phyloP scores from a whole-genome alignment of 768 basidiomycete genomes.

The Lepiota venenata region DNA sequence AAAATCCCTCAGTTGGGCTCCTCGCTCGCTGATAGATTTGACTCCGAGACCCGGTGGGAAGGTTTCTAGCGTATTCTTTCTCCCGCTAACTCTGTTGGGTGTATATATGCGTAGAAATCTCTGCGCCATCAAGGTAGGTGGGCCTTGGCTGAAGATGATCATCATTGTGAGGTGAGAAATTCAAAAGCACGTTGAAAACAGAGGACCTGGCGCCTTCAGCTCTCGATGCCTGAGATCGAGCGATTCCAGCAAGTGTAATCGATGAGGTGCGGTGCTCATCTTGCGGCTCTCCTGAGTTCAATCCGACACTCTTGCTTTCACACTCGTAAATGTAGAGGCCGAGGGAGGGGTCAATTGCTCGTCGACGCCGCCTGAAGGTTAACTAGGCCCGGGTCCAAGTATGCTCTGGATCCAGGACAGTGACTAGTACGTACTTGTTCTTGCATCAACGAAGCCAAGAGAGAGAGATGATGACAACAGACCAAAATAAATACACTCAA shows the following conservation, averaged over 20 bases:
- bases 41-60: background rate
- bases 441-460: background rate
- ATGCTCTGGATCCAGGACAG: background rate
- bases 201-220: background rate
- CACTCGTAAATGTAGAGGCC: conserved; percentile 28
- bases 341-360: conserved; percentile 37
- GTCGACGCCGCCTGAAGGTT: conserved; percentile 23
- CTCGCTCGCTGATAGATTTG: too few species aligned
- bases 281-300: background rate
- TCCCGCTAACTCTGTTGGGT: background rate
- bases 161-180: background rate
- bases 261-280: background rate
- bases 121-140: background rate
- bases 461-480: background rate
- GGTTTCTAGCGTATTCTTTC: background rate
- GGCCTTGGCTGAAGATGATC: background rate
- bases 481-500: too few species aligned
- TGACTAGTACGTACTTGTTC: background rate
- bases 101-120: background rate
- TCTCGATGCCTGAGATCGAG: background rate
- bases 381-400: background rate
- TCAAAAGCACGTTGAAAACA: background rate
- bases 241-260: too few species aligned
- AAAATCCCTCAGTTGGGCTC: background rate
- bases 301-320: background rate